A percentile compares a stretch with the other conserved stretches of the same genome.
phyloP scores from a whole-genome alignment of 2,329 filamentous ascomycete species.

The Apiospora kogelbergensis region DNA sequence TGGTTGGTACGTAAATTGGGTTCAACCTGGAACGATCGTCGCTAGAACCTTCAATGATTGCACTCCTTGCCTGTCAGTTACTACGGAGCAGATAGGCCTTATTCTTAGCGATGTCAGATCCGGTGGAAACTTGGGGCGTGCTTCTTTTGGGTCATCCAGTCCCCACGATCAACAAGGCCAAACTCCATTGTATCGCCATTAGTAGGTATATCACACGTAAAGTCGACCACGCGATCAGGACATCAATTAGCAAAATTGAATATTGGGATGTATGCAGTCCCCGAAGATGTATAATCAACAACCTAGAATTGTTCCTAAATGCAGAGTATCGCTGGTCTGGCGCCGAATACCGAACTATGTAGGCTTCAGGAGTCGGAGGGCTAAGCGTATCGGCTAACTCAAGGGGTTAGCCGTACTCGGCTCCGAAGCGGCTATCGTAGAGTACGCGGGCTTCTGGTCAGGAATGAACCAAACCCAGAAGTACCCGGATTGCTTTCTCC shows the following conservation, averaged over 20 bases:
- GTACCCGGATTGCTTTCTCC: conserved; percentile 1
- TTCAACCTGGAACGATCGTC: no score
- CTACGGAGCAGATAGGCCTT: background rate
- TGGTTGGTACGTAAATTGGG: background rate
- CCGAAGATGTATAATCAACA: background rate
- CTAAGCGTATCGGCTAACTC: background rate
- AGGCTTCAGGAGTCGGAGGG: background rate
- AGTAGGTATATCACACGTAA: background rate
- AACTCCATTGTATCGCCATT: background rate
- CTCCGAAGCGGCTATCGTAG: conserved; percentile 8
- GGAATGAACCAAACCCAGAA: background rate
- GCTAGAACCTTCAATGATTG: no score
- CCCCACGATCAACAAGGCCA: background rate
- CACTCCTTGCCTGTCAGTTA: no score
- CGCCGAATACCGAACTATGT: background rate
- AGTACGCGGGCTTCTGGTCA: background rate
- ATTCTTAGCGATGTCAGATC: background rate
- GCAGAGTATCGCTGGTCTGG: background rate
- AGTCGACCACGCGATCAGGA: background rate
- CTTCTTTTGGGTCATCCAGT: background rate
- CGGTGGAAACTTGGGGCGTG: background rate
- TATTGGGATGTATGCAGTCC: background rate
- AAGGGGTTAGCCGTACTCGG: conserved; percentile 10
- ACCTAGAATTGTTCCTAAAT: background rate
- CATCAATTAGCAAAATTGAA: background rate